These are phyloP conservation scores for Yarrowia galli DNA, from an alignment of 1,139 yeast genomes.

Conservation along the genomic window DNA sequence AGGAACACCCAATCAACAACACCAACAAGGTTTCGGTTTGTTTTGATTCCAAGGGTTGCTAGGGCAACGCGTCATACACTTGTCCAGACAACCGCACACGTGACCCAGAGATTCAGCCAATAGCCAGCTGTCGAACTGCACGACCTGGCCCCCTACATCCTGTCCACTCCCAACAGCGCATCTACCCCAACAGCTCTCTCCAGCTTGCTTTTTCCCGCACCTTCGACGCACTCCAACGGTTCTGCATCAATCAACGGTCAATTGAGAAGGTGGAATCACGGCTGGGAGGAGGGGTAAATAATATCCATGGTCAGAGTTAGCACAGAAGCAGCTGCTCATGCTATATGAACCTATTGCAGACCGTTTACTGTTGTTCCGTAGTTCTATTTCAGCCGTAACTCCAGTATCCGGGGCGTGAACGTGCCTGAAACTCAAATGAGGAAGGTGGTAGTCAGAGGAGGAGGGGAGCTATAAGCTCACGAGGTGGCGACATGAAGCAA, in stretches of 20 bases:
- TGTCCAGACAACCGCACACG: neutral
- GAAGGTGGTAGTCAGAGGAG: neutral
- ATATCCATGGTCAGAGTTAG: neutral
- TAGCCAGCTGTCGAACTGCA: too few species aligned
- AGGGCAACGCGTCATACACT: neutral
- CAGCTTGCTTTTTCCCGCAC: conserved; percentile 15
- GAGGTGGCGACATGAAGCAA: neutral
- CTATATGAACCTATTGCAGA: neutral
- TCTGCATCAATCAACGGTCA: conserved; percentile 10
- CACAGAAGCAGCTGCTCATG: neutral
- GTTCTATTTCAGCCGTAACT: neutral
- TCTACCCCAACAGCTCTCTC: conserved; percentile 5
- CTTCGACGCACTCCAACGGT: conserved; percentile 6
- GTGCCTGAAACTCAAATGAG: neutral
- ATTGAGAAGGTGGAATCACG: neutral
- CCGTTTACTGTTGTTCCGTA: neutral
- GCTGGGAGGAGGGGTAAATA: neutral
- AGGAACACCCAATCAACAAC: neutral
- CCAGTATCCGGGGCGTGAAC: neutral
- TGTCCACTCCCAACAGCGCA: neutral
- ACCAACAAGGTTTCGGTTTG: conserved; percentile 2
- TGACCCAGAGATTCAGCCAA: neutral
- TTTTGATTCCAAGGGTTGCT: conserved; percentile 11
- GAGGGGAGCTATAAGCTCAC: neutral
- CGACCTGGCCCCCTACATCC: too few species aligned